A percentile compares a stretch with the other conserved stretches of the same genome.
Conservation (phyloP, 352 stramenopile genomes). For the Phytopythium montanum region DNA sequence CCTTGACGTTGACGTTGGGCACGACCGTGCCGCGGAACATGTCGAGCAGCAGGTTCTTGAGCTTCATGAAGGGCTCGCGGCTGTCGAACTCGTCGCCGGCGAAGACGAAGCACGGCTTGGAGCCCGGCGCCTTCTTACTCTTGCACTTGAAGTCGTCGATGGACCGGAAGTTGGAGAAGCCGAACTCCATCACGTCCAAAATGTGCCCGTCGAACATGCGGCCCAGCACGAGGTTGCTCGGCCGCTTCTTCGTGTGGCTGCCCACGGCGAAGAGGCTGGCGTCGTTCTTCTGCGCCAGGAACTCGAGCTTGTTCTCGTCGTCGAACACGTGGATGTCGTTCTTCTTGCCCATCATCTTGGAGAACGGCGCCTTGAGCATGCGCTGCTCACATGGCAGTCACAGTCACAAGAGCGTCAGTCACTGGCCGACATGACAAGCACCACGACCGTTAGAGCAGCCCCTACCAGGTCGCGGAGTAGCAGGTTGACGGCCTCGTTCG, state of each 20-base stretch:
- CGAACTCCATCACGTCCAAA: constrained; percentile 98
- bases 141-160: constrained; percentile 93
- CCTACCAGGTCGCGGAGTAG: constrained; percentile 78
- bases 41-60: constrained; percentile 96
- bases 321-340: constrained; percentile 95
- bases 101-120: constrained; percentile 96
- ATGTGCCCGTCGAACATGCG: constrained; percentile 98
- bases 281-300: constrained; percentile 97
- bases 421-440: neutral
- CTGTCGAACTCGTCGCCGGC: constrained; percentile 93
- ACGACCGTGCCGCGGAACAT: constrained; percentile 97
- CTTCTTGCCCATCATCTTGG: constrained; percentile 91
- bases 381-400: constrained; percentile 27
- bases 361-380: constrained; percentile 84
- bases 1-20: constrained; percentile 93
- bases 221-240: constrained; percentile 97
- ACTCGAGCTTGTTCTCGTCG: constrained; percentile 91
- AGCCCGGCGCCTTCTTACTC: constrained; percentile 91
- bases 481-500: constrained; percentile 76
- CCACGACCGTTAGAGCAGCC: neutral
- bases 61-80: constrained; percentile 87
- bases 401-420: neutral
- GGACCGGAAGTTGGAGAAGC: constrained; percentile 94
- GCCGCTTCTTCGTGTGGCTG: constrained; percentile 98
- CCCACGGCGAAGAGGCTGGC: constrained; percentile 95